phyloP scores from a whole-genome alignment of 345 rosid genomes.

The Lumnitzera littorea region DNA sequence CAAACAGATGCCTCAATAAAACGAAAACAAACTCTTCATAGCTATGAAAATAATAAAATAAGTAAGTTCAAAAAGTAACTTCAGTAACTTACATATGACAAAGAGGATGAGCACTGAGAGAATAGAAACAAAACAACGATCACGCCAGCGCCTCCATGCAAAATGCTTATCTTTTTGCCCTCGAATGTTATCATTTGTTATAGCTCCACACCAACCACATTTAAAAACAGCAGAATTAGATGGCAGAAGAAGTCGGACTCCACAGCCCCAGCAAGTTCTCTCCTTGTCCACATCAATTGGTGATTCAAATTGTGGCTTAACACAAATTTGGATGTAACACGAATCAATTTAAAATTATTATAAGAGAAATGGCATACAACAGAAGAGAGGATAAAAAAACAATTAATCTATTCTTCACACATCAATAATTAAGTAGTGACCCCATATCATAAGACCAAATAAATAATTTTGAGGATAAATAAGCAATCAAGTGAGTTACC shows the following conservation, averaged over 20 bases:
- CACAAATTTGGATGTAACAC: not conserved
- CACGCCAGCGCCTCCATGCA: constrained; percentile 74
- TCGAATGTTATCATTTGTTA: constrained; percentile 45
- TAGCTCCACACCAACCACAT: constrained; percentile 98
- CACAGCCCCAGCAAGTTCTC: constrained; percentile 93
- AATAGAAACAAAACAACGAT: constrained; percentile 65
- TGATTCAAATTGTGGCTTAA: constrained; percentile 46
- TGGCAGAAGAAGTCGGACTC: constrained; percentile 65
- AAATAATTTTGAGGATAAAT: no score
- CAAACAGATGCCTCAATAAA: no score
- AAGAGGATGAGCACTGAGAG: constrained; percentile 63
- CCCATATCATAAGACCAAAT: no score
- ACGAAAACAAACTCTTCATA: no score
- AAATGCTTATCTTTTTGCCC: constrained; percentile 41
- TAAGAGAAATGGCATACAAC: no score
- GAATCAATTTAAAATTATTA: no score
- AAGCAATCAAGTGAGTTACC: no score
- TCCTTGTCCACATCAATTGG: constrained; percentile 45
- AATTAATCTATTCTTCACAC: no score
- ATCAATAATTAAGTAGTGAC: no score
- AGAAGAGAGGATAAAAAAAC: no score
- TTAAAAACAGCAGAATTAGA: constrained; percentile 58
- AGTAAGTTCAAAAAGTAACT: constrained; percentile 2
- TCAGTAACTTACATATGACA: constrained; percentile 54
- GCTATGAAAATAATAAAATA: not conserved